These are phyloP conservation scores for Ceratocystis huliohia DNA, from an alignment of 2,329 filamentous ascomycete genomes.

Conservation along the genomic window DNA sequence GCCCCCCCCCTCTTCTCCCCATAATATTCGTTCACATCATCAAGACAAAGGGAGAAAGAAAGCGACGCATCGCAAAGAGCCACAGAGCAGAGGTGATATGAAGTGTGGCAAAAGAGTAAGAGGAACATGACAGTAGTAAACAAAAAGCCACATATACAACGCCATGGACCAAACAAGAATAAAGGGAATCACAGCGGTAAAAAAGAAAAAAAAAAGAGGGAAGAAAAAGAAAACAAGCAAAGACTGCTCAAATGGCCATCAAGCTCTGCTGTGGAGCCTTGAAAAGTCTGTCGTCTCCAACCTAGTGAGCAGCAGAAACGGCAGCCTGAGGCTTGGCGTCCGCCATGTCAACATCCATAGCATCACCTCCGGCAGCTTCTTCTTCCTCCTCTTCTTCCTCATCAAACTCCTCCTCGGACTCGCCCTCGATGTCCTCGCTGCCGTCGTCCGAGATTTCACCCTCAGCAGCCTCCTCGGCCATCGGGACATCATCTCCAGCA, in stretches of 20 bases:
- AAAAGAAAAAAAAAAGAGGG: not conserved
- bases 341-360: constrained; percentile 39
- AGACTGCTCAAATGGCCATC: constrained; percentile 14
- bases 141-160: constrained; percentile 18
- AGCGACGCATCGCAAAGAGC: not conserved
- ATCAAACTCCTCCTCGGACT: constrained; percentile 60
- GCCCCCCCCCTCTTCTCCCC: not conserved
- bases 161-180: constrained; percentile 16
- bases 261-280: constrained; percentile 15
- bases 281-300: constrained; percentile 13
- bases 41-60: not conserved
- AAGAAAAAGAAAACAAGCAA: constrained; percentile 12
- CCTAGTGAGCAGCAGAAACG: constrained; percentile 21
- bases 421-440: constrained; percentile 66
- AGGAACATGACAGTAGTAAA: not conserved
- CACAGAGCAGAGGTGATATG: not conserved
- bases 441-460: constrained; percentile 59
- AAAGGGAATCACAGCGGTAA: constrained; percentile 13
- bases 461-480: constrained; percentile 33
- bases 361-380: constrained; percentile 31
- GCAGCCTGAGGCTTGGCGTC: constrained; percentile 29
- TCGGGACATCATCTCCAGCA: constrained; percentile 43
- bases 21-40: not conserved
- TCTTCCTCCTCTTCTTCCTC: constrained; percentile 39
- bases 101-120: constrained; percentile 3